A percentile compares a stretch with the other conserved stretches of the same genome.
phyloP scores from a whole-genome alignment of 805 yeast species.

The Kodamaea kaohsiungensis region DNA sequence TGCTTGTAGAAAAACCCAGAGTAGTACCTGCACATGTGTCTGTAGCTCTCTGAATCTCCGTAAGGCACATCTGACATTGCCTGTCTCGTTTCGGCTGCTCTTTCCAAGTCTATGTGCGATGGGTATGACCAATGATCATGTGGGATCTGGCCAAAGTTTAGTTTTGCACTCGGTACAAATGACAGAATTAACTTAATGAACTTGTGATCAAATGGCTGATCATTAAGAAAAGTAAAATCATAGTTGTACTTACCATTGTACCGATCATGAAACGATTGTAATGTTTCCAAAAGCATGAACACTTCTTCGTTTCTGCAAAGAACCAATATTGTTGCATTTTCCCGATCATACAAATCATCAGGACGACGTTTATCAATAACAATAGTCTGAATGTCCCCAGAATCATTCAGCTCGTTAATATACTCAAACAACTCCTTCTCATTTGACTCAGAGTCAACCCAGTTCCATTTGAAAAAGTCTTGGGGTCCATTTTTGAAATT shows the following conservation, averaged over 20 bases:
- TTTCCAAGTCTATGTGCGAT: conserved; percentile 54
- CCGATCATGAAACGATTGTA: conserved; percentile 48
- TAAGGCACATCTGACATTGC: conserved; percentile 35
- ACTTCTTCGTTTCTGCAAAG: conserved; percentile 71
- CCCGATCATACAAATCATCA: conserved; percentile 23
- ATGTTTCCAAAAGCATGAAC: conserved; percentile 55
- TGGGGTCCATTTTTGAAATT: neutral
- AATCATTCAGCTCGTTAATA: neutral
- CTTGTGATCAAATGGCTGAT: conserved; percentile 58
- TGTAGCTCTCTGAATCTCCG: conserved; percentile 80
- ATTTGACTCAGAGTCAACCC: neutral
- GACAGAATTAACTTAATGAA: conserved; percentile 52
- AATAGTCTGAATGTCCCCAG: neutral
- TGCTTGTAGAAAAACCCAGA: conserved; percentile 83
- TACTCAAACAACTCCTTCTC: neutral
- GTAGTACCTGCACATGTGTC: conserved; percentile 91
- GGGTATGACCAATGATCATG: conserved; percentile 73
- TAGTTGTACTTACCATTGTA: conserved; percentile 64
- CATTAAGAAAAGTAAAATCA: conserved; percentile 82
- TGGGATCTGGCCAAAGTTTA: conserved; percentile 64
- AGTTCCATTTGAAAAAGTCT: neutral
- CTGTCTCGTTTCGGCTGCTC: conserved; percentile 25
- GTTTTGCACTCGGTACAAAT: conserved; percentile 54
- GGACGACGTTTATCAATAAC: conserved; percentile 8
- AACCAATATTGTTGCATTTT: conserved; percentile 68